These are phyloP conservation scores for Megacollybia platyphylla DNA, from an alignment of 1,284 basidiomycete species.

Conservation along the genomic window DNA sequence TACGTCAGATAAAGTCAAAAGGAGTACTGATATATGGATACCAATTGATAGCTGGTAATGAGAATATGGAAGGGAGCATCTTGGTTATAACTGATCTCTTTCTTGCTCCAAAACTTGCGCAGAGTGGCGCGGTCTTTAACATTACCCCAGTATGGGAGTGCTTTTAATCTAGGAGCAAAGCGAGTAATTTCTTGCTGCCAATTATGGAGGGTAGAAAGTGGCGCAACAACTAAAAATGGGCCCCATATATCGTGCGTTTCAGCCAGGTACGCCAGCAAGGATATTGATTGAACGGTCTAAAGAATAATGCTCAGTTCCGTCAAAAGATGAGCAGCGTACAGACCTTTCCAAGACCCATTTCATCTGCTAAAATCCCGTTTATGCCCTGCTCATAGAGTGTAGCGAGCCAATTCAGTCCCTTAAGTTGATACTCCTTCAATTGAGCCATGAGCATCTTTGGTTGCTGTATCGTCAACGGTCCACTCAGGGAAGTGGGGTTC, in stretches of 20 bases:
- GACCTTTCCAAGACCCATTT: conserved; percentile 96
- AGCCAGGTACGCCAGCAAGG: conserved; percentile 90
- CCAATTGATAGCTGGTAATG: conserved; percentile 95
- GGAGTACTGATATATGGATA: conserved; percentile 21
- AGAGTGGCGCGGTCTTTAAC: conserved; percentile 93
- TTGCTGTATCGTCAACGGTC: conserved; percentile 79
- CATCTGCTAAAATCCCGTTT: conserved; percentile 96
- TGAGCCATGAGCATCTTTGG: conserved; percentile 96
- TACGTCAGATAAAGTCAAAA: background rate
- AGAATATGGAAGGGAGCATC: conserved; percentile 96
- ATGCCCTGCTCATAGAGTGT: conserved; percentile 99
- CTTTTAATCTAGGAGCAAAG: conserved; percentile 91
- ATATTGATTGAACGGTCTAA: conserved; percentile 98
- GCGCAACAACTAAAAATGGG: conserved; percentile 98
- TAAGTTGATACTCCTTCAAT: conserved; percentile 97
- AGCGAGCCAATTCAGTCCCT: conserved; percentile 96
- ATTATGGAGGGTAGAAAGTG: conserved; percentile 95
- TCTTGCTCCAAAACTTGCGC: conserved; percentile 97
- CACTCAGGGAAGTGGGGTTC: conserved; percentile 90
- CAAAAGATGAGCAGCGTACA: conserved; percentile 8
- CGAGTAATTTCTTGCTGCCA: conserved; percentile 98
- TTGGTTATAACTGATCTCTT: conserved; percentile 91
- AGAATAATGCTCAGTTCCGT: conserved; percentile 1
- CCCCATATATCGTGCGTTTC: conserved; percentile 99
- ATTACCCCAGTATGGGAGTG: conserved; percentile 96